Evolutionary conservation across 129 eudicot species (phyloP), one percentile per base, ranked within the genome.

Genomic region (Mikania micrantha): DNA sequence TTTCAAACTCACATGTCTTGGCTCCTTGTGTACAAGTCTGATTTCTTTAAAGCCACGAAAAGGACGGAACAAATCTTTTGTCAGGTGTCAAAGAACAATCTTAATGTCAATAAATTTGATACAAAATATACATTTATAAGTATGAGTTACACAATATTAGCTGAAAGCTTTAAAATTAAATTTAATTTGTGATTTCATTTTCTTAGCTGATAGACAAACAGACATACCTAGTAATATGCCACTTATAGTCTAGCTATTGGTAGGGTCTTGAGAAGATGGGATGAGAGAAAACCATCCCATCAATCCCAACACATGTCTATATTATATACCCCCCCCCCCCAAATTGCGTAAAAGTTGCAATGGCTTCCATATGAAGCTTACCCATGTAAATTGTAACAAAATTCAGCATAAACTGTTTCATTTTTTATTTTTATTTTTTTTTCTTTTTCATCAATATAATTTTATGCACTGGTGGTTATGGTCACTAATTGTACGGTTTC

Each of bases 1-100:
- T 69, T 39, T 56, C 65, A 25, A 17, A 74, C 96, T 84, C 82
- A 92, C 98, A 71, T 81, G 80, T 74, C 98, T 79, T 32, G 98
- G 95, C 83, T 88, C 98, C 88, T 88, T 88, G 74, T 92, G 98
- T 65, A 92, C 90, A 70, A 92, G 83, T 80, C 84, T 84, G 22
- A 92, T 77, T 69, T 92, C 98, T 67, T 76, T 77, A 66, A 83
- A 92, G 45, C 98, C 98, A 69, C 72, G 70, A 71, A 92, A 88
- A 47, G 98, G 96, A 34, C 98, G 96, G 60, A 88, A 92, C 79
- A 92, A 81, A 82, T 88, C 98, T 92, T 68, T 67, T 32, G 54
- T 5, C 29, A 41, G 68, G 53, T 57, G 84, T 88, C 73, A 92
- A 92, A 91, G 67, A 58, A 57, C 41, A 71, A 36, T 40, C 13